These are phyloP conservation scores for Pholiota microspora DNA, from an alignment of 768 basidiomycete species.

Conservation along the genomic window DNA sequence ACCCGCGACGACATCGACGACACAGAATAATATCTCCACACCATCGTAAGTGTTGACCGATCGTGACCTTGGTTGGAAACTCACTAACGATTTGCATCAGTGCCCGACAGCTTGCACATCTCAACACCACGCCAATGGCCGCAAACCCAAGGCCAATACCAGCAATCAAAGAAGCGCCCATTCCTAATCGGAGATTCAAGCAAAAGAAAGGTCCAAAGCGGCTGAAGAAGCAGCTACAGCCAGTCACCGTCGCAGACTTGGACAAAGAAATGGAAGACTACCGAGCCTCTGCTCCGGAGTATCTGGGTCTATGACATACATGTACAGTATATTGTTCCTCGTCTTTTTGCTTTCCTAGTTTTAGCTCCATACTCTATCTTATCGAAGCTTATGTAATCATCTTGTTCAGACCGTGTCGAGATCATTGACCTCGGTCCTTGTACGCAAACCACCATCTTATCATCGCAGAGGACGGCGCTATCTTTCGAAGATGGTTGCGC, in stretches of 20 bases:
- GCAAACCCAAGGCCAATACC: background rate
- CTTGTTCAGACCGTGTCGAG: background rate
- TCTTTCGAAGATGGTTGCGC: slow-evolving; percentile 74
- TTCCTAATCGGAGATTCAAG: slow-evolving; percentile 40
- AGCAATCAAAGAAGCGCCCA: slow-evolving; percentile 18
- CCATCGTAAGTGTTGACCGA: slow-evolving; percentile 3
- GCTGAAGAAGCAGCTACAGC: slow-evolving; percentile 48
- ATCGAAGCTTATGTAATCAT: slow-evolving; percentile 17
- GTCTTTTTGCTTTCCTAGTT: background rate
- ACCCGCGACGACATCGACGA: background rate
- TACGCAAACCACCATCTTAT: slow-evolving; percentile 4
- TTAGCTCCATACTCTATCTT: slow-evolving; percentile 12
- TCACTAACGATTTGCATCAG: background rate
- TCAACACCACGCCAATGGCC: background rate
- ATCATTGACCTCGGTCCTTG: background rate
- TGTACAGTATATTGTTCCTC: slow-evolving; percentile 7
- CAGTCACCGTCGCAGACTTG: slow-evolving; percentile 52
- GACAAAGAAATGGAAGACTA: slow-evolving; percentile 85
- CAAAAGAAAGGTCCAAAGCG: slow-evolving; percentile 75
- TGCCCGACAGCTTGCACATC: background rate
- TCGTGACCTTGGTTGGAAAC: background rate
- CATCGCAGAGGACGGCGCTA: background rate
- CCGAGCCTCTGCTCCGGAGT: slow-evolving; percentile 40
- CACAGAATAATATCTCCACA: slow-evolving; percentile 5
- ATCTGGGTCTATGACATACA: slow-evolving; percentile 1